Percentiles rank a stretch among this genome's conserved stretches.
phyloP scores from a whole-genome alignment of 441 rosid genomes.

The Raphanus hybrid region DNA sequence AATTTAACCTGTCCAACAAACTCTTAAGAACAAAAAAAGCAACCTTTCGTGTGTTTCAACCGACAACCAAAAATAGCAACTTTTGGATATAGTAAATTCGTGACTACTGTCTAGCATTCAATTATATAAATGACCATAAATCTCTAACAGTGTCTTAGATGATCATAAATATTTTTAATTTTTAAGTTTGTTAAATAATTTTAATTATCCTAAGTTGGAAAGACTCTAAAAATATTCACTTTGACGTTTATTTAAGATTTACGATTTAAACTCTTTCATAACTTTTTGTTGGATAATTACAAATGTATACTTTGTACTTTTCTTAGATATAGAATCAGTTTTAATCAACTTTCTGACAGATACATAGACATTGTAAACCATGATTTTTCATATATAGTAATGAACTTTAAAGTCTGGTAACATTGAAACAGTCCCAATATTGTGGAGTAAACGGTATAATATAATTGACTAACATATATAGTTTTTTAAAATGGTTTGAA shows the following conservation, averaged over 20 bases:
- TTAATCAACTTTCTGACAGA: too few species aligned
- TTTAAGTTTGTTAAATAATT: too few species aligned
- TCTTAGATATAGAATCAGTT: not conserved
- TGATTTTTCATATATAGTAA: not conserved
- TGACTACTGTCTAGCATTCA: not conserved
- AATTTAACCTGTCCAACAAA: slow-evolving; percentile 28
- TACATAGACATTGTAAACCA: not conserved
- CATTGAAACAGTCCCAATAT: not conserved
- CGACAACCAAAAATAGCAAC: slow-evolving; percentile 43
- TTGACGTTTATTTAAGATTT: not conserved
- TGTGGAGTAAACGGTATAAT: not conserved
- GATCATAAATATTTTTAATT: too few species aligned
- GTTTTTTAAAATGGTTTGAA: too few species aligned
- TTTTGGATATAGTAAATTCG: slow-evolving; percentile 1
- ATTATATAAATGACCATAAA: too few species aligned
- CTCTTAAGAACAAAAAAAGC: slow-evolving; percentile 10
- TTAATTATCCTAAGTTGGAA: not conserved
- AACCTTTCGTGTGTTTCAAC: slow-evolving; percentile 17
- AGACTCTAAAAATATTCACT: not conserved
- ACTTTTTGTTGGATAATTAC: too few species aligned
- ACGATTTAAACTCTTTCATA: not conserved
- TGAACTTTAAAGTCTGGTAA: not conserved
- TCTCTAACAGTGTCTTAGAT: too few species aligned
- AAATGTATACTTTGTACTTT: not conserved
- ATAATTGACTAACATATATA: too few species aligned